phyloP scores from a whole-genome alignment of 495 filamentous ascomycete species.

The Penicillium malachiteum region DNA sequence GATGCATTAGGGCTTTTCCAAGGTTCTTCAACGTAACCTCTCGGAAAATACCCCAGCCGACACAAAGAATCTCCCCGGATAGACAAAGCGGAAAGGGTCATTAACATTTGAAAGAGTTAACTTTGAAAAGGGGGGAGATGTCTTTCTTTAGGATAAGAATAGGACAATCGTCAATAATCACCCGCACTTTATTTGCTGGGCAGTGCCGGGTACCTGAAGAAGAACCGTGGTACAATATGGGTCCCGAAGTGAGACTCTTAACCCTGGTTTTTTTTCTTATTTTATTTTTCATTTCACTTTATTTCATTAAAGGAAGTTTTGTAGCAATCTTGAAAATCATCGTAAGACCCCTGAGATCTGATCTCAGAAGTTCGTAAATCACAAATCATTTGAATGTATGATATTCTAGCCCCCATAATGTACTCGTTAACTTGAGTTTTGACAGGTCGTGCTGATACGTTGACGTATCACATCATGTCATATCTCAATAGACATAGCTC shows the following conservation, averaged over 20 bases:
- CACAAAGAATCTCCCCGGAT: not conserved
- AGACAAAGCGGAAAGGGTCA: not conserved
- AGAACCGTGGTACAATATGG: conserved; percentile 20
- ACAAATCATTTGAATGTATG: not conserved
- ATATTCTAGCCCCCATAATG: not conserved
- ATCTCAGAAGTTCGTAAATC: too few species aligned
- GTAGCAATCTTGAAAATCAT: too few species aligned
- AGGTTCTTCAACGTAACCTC: not conserved
- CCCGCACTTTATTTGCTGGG: conserved; percentile 10
- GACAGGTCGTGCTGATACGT: not conserved
- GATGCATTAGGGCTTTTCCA: conserved; percentile 2
- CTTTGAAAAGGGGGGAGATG: not conserved
- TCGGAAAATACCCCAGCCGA: not conserved
- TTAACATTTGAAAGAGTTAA: too few species aligned
- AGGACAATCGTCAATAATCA: conserved; percentile 5
- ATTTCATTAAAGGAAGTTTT: too few species aligned
- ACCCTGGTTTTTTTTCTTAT: conserved; percentile 1
- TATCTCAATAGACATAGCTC: not conserved
- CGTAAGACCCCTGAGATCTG: too few species aligned
- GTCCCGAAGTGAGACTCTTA: conserved; percentile 13
- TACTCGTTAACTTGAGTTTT: not conserved
- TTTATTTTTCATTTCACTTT: too few species aligned
- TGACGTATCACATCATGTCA: conserved; percentile 14
- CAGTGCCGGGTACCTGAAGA: conserved; percentile 10
- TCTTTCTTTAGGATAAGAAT: not conserved